Conservation (phyloP, 1,139 yeast species). For the Geotrichum cucujoidarum region DNA sequence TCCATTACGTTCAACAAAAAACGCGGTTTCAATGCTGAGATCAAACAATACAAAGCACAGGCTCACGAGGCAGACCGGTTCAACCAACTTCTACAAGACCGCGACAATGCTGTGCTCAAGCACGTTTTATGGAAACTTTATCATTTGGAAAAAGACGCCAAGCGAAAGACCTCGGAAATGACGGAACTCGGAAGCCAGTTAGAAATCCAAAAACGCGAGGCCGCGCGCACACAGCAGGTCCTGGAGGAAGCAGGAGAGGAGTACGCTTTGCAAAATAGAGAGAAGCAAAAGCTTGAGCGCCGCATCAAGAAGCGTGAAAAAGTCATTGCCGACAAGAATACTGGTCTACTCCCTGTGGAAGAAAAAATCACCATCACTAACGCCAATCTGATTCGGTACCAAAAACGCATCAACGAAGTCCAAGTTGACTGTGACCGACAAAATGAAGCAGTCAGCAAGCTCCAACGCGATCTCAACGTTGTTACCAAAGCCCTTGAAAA, state of each 20-base stretch:
- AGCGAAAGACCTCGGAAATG: slow-evolving; percentile 5
- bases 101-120: slow-evolving; percentile 44
- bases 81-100: slow-evolving; percentile 48
- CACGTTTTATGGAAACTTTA: slow-evolving; percentile 62
- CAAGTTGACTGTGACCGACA: slow-evolving; percentile 53
- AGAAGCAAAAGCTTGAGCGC: slow-evolving; percentile 42
- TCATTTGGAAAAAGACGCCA: slow-evolving; percentile 44
- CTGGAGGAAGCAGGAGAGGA: slow-evolving; percentile 19
- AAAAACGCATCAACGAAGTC: slow-evolving; percentile 52
- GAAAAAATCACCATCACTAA: slow-evolving; percentile 50
- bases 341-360: slow-evolving; percentile 53
- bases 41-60: slow-evolving; percentile 76
- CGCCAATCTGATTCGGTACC: slow-evolving; percentile 47
- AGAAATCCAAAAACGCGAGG: slow-evolving; percentile 29
- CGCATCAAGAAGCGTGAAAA: slow-evolving; percentile 40
- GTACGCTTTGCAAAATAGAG: slow-evolving; percentile 45
- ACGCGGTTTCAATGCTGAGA: slow-evolving; percentile 68
- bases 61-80: slow-evolving; percentile 66
- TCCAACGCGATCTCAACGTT: slow-evolving; percentile 47
- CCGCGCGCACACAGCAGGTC: slow-evolving; percentile 17
- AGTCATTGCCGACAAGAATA: slow-evolving; percentile 44
- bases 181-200: slow-evolving; percentile 13
- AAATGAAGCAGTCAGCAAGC: slow-evolving; percentile 40
- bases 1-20: slow-evolving; percentile 65
- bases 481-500: slow-evolving; percentile 43